Evolutionary conservation across 1,284 basidiomycete genomes (phyloP).

Genomic region (Naganishia cerealis): DNA sequence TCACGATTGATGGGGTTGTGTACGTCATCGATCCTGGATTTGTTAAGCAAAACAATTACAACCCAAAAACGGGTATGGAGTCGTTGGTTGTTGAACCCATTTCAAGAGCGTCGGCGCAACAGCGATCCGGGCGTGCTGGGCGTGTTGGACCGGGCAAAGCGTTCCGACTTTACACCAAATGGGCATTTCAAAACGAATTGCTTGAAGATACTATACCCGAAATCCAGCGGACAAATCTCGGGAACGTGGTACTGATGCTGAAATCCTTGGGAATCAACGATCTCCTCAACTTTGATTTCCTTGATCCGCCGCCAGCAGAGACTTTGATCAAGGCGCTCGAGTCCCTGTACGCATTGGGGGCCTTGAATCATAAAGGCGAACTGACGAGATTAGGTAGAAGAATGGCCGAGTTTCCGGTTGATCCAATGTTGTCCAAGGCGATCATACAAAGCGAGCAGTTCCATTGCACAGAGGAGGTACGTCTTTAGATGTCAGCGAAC

Average conservation of each 20-base stretch:
- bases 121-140: conserved; percentile 93
- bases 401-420: conserved; percentile 99
- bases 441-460: conserved; percentile 94
- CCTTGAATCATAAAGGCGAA: conserved; percentile 93
- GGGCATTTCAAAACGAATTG: conserved; percentile 64
- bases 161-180: conserved; percentile 75
- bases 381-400: conserved; percentile 90
- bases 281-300: conserved; percentile 64
- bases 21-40: conserved; percentile 98
- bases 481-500: conserved; percentile 34
- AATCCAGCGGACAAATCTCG: conserved; percentile 57
- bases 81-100: conserved; percentile 93
- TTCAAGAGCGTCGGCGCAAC: conserved; percentile 93
- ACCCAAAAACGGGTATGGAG: conserved; percentile 94
- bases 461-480: conserved; percentile 91
- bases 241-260: conserved; percentile 61
- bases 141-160: conserved; percentile 98
- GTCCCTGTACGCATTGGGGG: conserved; percentile 89
- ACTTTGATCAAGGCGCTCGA: conserved; percentile 96
- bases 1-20: conserved; percentile 95
- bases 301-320: conserved; percentile 78
- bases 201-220: conserved; percentile 64
- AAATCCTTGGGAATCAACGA: conserved; percentile 66
- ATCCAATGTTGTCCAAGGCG: conserved; percentile 94
- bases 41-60: conserved; percentile 96